Percentiles rank a stretch among this genome's conserved stretches.
Conservation (phyloP, 495 filamentous ascomycete genomes). For the Neurospora terricola region DNA sequence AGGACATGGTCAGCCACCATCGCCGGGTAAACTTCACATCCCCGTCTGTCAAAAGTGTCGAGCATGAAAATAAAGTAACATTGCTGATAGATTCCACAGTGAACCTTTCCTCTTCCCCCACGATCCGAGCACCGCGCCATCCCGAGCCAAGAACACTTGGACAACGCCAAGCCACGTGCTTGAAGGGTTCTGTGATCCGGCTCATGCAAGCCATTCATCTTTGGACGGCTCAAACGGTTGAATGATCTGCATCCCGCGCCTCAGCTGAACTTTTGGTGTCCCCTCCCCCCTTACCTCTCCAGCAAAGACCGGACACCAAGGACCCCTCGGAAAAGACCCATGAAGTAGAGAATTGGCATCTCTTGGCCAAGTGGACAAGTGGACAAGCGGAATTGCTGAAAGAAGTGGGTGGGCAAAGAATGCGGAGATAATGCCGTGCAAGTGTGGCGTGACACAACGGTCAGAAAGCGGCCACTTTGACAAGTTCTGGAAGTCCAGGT, state of each 20-base stretch:
- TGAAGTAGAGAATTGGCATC: neutral
- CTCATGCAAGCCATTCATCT: neutral
- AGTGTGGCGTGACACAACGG: neutral
- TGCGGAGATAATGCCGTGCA: neutral
- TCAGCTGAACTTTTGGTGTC: neutral
- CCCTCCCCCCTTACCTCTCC: neutral
- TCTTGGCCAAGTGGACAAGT: neutral
- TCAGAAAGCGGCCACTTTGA: neutral
- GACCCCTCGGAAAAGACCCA: neutral
- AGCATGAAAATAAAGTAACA: no score
- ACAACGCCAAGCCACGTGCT: neutral
- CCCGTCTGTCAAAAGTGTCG: no score
- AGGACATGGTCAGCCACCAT: neutral
- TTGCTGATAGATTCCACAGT: no score
- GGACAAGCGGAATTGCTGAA: no score
- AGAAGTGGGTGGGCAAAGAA: neutral
- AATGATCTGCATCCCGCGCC: neutral
- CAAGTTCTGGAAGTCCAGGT: neutral
- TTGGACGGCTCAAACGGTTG: neutral
- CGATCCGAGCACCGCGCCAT: neutral
- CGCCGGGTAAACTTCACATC: no score
- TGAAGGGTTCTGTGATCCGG: neutral
- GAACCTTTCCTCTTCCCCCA: neutral
- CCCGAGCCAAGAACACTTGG: neutral
- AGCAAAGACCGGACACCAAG: neutral